Evolutionary conservation across 2,329 filamentous ascomycete species (phyloP), one percentile per base, ranked within the genome.

Genomic region (Epichloe coenophiala): DNA sequence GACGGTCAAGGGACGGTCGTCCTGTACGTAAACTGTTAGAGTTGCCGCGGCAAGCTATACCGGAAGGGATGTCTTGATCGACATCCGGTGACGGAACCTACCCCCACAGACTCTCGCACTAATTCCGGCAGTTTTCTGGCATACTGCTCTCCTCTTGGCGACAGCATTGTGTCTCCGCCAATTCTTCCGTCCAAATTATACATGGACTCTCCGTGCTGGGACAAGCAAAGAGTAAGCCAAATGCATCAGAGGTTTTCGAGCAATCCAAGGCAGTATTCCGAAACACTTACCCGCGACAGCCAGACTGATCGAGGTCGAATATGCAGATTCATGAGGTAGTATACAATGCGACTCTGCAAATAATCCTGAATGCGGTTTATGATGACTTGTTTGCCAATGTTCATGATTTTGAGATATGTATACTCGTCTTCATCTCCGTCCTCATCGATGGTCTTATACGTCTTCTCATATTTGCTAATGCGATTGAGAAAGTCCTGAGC

Each of bases 341-440:
- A 98, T 44, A 98, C 91, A 43, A 98, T 84, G 52, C 93, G 84
- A 66, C 88, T 95, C 66, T 96, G 93, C 31, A 98, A 76, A 63
- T 98, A 98, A 68, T 98, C 93, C 64, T 89, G 84, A 62, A 98
- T 95, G 63, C 86, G 84, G 71, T 97, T 98, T 77, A 98, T 97
- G 62, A 97, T 93, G 63, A 97, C 90, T 63, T 95, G 88, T 58
- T 88, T 88, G 53, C 93, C 90, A 12, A 97, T 88, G 62, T 98
- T 84, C 76, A 97, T 94, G 63, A 98, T 85, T 71, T 98, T 97
- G 64, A 97, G 84, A 64, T 96, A 98, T 38, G 93, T 95, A 60
- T 93, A 80, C 59, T 91, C 76, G 58, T 79, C 81, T 72, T 97
- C 91, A 56, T 94, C 86, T 41, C 71, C 73, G 55, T 81, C 76